Evolutionary conservation across 345 rosid species (phyloP), one percentile per base, ranked within the genome.

Genomic region (Geranium rotundifolium): DNA sequence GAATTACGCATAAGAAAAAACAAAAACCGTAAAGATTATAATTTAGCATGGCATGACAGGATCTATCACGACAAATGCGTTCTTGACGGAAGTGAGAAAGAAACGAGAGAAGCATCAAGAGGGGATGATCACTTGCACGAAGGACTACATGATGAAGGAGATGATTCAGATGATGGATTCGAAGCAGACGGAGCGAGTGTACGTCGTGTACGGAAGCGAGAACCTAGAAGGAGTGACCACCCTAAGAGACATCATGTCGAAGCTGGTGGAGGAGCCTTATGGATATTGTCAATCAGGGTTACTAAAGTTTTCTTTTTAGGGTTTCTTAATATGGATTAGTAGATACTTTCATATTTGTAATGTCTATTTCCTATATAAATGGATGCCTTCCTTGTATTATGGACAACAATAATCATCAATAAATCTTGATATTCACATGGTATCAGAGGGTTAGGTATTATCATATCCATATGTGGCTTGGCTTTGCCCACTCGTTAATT

Each of bases 151-250:
- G 1, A 61, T 90, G 30, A 88, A 93, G 65, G 95, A 88, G 60
- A 64, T 93, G 78, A 93, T 93, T 18, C 63, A 65, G 75, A 85
- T 72, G 72, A 84, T 93, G 0, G 99, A 93, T 71, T 56, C 74
- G 0, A 74, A 77, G 73, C 82, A 88, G 77, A 81, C 86, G 63
- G 89, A 93, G 52, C 76, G 99, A 69, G 69, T 84, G 31, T 93
- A 93, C 49, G 91, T 93, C 3, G 95, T 83, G 69, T 92, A 90
- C 62, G 84, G 81, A 61, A 75, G 73, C 0, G 97, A 90, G 63
- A 85, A 88, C 73, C 78, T 93, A 62, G 90, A 90, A 80, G 99
- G 99, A 10, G 90, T 86, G 50, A 82, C 90, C 73, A 93, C 97
- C 1, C 79, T 93, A 19, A 75, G 96, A 67, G 99, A 90, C 81